Evolutionary conservation across 495 filamentous ascomycete species (phyloP).

Genomic region (Penicillium chermesinum): DNA sequence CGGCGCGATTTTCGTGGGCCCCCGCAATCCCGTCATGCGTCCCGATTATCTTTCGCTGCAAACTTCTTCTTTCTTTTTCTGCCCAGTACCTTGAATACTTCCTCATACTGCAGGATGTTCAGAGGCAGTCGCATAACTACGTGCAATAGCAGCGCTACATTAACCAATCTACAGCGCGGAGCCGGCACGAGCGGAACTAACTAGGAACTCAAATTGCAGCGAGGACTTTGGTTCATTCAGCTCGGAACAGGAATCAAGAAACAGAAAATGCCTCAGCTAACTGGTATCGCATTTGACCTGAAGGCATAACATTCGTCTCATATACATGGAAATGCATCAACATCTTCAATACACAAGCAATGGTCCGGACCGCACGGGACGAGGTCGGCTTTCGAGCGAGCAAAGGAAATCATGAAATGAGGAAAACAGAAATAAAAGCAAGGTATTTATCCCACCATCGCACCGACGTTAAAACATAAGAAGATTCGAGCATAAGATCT

Average conservation of each 20-base stretch:
- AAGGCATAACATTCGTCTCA: slow-evolving; percentile 28
- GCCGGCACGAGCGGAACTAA: not conserved
- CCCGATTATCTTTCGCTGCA: not conserved
- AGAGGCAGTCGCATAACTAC: not conserved
- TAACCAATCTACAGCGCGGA: not conserved
- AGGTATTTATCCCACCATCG: slow-evolving; percentile 26
- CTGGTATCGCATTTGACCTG: slow-evolving; percentile 12
- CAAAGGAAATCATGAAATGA: slow-evolving; percentile 2
- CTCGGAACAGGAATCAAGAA: not conserved
- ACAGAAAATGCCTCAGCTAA: slow-evolving; percentile 9
- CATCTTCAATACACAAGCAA: slow-evolving; percentile 10
- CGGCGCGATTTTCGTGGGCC: slow-evolving; percentile 4
- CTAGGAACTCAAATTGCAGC: slow-evolving; percentile 1
- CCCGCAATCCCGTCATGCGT: not conserved
- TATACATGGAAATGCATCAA: slow-evolving; percentile 27
- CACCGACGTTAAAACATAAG: slow-evolving; percentile 21
- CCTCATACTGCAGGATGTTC: not conserved
- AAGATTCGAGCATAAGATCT: slow-evolving; percentile 10
- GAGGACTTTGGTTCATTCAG: slow-evolving; percentile 3
- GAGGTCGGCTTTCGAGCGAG: slow-evolving; percentile 13
- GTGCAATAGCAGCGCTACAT: not conserved
- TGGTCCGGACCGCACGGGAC: slow-evolving; percentile 21
- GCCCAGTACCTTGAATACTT: no score
- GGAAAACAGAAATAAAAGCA: slow-evolving; percentile 12
- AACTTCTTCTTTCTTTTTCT: not conserved